phyloP scores from a whole-genome alignment of 441 rosid genomes.

The Populus trichocarpa region DNA sequence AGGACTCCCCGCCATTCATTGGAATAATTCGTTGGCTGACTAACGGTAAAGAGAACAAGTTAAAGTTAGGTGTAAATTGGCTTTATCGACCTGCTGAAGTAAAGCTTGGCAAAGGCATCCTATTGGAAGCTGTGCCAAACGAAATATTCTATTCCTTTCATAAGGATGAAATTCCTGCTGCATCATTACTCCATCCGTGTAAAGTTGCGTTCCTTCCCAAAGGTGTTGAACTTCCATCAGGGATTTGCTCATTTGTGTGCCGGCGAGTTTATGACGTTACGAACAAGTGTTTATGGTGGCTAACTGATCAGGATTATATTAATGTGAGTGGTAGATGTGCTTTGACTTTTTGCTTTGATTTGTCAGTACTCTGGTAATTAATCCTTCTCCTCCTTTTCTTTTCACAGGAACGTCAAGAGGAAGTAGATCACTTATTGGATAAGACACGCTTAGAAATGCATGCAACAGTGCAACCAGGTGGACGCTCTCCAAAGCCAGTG shows the following conservation, averaged over 20 bases:
- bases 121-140: conserved; percentile 84
- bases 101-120: conserved; percentile 86
- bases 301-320: conserved; percentile 83
- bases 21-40: conserved; percentile 64
- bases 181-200: conserved; percentile 82
- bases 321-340: conserved; percentile 46
- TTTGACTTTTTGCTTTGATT: not conserved
- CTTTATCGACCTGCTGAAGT: conserved; percentile 78
- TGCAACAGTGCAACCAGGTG: conserved; percentile 69
- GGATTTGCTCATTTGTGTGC: conserved; percentile 79
- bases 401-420: conserved; percentile 69
- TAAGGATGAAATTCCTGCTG: conserved; percentile 86
- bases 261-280: conserved; percentile 78
- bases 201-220: conserved; percentile 81
- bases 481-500: conserved; percentile 78
- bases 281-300: conserved; percentile 83
- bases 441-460: conserved; percentile 79
- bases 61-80: conserved; percentile 75
- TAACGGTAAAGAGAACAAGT: conserved; percentile 43
- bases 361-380: not conserved
- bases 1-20: conserved; percentile 76
- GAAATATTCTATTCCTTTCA: conserved; percentile 90
- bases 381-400: not conserved
- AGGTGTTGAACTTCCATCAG: conserved; percentile 78
- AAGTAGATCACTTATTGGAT: conserved; percentile 69